A percentile compares a stretch with the other conserved stretches of the same genome.
Conservation (phyloP, 352 stramenopile genomes). For the Thalassiosira delicatula region DNA sequence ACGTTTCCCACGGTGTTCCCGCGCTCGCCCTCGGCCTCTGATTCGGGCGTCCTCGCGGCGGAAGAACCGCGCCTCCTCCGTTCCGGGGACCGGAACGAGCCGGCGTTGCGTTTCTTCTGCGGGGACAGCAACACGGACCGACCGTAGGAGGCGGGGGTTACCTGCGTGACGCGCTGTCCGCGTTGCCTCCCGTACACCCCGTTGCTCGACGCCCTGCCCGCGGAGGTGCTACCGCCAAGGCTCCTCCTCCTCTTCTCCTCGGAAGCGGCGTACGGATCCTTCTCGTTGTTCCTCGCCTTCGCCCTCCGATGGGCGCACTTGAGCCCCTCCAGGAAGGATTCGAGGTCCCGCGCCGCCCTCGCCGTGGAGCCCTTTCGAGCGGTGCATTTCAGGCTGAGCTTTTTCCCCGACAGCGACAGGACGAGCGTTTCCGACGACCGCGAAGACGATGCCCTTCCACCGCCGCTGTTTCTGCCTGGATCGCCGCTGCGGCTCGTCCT, state of each 20-base stretch:
- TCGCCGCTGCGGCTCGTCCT: not conserved
- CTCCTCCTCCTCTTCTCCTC: no score
- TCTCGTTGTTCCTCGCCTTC: conserved; percentile 18
- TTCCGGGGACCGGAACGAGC: not conserved
- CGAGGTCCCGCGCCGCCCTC: not conserved
- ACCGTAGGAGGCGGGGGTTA: conserved; percentile 22
- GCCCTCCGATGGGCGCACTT: conserved; percentile 6
- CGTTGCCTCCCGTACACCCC: not conserved
- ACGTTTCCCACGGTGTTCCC: conserved; percentile 29
- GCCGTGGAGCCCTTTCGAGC: not conserved
- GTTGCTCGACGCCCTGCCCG: not conserved
- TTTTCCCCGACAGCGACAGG: not conserved
- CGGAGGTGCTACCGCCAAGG: no score
- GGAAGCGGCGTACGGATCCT: conserved; percentile 29
- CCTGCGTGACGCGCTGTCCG: not conserved
- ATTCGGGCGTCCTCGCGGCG: no score
- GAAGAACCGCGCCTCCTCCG: not conserved
- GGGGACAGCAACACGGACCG: not conserved
- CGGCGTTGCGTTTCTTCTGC: not conserved
- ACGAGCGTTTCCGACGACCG: not conserved
- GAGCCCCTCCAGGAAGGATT: conserved; percentile 27
- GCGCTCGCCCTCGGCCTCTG: no score
- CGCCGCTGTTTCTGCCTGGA: no score
- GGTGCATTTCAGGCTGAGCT: conserved; percentile 13
- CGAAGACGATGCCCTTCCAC: no score